These are phyloP conservation scores for Rhodamnia rubescens DNA, from an alignment of 345 rosid species.

Conservation along the genomic window DNA sequence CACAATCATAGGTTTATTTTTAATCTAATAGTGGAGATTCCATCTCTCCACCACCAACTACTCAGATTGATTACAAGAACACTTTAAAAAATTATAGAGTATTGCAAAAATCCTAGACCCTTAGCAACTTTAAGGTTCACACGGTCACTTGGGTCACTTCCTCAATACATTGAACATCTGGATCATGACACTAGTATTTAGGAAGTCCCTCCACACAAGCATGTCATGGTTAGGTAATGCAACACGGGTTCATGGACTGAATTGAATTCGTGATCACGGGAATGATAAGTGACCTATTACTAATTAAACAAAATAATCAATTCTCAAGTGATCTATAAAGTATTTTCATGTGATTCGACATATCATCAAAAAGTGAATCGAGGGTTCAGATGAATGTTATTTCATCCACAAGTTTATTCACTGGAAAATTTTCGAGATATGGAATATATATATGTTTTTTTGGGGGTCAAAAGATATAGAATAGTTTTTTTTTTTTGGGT, in stretches of 20 bases:
- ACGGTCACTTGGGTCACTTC: neutral
- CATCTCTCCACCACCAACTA: neutral
- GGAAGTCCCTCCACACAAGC: fast-evolving
- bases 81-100: neutral
- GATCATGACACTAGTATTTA: fast-evolving
- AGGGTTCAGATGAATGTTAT: neutral
- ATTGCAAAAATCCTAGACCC: neutral
- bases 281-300: neutral
- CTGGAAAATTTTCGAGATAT: neutral
- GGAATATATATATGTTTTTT: too few species aligned
- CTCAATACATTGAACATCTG: neutral
- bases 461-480: too few species aligned
- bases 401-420: neutral
- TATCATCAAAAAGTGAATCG: neutral
- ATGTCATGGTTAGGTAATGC: fast-evolving
- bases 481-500: too few species aligned
- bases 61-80: neutral
- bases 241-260: fast-evolving
- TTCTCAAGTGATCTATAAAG: neutral
- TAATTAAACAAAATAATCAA: neutral
- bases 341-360: neutral
- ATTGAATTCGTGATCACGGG: neutral
- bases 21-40: neutral
- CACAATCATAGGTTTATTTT: fast-evolving
- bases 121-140: neutral